Evolutionary conservation across 106 monocot species (phyloP), one percentile per base, ranked within the genome.

Genomic region (Acanthochlamys bracteata): DNA sequence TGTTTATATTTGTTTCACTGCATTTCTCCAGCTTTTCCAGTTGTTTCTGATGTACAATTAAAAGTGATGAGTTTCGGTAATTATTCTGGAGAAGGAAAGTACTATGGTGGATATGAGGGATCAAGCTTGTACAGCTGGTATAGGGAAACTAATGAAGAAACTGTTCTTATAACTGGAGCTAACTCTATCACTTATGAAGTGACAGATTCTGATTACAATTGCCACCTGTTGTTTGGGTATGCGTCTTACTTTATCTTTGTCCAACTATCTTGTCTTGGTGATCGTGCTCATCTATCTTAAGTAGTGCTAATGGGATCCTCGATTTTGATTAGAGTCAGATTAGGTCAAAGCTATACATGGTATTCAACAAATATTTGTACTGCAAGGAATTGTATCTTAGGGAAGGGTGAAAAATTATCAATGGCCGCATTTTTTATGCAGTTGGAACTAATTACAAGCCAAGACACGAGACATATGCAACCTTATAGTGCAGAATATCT

Each of bases 91-190:
- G 80, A 79, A 64, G 92, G 98, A 7, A 71, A 72, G 55, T 98
- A 98, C 72, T 98, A 98, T 79, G 98, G 98, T 66, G 98, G 98
- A 41, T 72, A 81, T 71, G 98, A 98, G 63, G 98, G 98, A 24
- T 76, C 80, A 72, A 98, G 98, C 68, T 20, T 92, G 59, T 92
- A 81, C 69, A 89, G 79, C 66, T 98, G 98, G 98, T 86, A 98
- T 41, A 88, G 92, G 61, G 77, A 98, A 79, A 79, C 69, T 53
- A 66, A 69, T 64, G 92, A 92, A 69, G 92, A 92, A 73, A 76
- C 43, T 60, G 33, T 64, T 72, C 70, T 76, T 14, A 85, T 98
- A 17, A 68, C 65, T 73, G 92, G 77, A 63, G 80, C 91, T 55
- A 76, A 85, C 76, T 92, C 85, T 21, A 58, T 58, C 13, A 83